Conservation (phyloP, 805 yeast genomes). For the Teunomyces pallodes region DNA sequence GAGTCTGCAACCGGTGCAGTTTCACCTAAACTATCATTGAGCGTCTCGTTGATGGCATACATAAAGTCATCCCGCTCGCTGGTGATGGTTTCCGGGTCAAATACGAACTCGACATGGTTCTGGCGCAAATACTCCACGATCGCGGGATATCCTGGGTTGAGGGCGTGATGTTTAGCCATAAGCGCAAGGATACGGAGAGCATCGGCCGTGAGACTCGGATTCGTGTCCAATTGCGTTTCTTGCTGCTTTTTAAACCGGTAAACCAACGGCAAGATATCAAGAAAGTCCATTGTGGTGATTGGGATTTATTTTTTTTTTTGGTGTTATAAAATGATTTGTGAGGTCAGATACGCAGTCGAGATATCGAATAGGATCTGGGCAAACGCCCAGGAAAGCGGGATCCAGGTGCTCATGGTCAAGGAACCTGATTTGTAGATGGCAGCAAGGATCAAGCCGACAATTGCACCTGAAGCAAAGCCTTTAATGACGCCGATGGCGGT, state of each 20-base stretch:
- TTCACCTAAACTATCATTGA: background rate
- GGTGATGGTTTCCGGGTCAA: background rate
- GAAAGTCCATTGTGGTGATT: background rate
- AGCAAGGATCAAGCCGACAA: conserved; percentile 71
- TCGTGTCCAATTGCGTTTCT: background rate
- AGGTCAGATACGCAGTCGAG: conserved; percentile 62
- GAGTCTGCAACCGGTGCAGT: background rate
- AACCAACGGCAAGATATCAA: conserved; percentile 5
- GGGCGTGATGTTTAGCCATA: background rate
- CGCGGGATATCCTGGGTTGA: background rate
- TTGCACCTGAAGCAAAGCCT: conserved; percentile 71
- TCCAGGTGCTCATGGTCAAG: conserved; percentile 91
- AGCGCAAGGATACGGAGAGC: background rate
- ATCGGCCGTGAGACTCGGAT: background rate
- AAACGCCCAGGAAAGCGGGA: conserved; percentile 80
- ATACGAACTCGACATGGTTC: background rate
- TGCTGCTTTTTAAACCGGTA: background rate
- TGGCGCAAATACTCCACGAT: background rate
- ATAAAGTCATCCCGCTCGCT: conserved; percentile 1
- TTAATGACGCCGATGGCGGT: conserved; percentile 54
- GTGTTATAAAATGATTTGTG: conserved; percentile 22
- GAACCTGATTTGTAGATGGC: conserved; percentile 78
- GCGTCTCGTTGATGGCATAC: background rate
- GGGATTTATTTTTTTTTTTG: background rate
- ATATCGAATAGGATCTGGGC: conserved; percentile 66